Percentiles rank a stretch among this genome's conserved stretches.
phyloP scores from a whole-genome alignment of 768 basidiomycete genomes.

The Termitomyces sp. region DNA sequence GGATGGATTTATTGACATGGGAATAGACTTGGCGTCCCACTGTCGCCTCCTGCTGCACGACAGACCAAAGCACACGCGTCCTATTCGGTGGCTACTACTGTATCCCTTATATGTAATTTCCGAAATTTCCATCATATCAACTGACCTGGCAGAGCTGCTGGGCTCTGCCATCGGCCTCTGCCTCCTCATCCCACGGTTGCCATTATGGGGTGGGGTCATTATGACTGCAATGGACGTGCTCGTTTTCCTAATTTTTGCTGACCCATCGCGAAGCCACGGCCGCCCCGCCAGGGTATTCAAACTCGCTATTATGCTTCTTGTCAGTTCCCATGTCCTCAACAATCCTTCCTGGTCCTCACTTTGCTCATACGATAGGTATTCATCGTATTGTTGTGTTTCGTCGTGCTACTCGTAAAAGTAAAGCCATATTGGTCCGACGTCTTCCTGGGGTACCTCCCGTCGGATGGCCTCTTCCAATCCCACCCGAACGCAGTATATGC shows the following conservation, averaged over 20 bases:
- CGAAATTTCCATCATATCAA: slow-evolving; percentile 63
- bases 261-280: slow-evolving; percentile 47
- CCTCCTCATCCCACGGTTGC: slow-evolving; percentile 55
- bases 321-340: slow-evolving; percentile 27
- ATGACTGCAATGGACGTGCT: slow-evolving; percentile 58
- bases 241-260: slow-evolving; percentile 57
- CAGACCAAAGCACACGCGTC: slow-evolving; percentile 42
- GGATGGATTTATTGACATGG: not conserved
- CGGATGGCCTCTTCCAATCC: slow-evolving; percentile 43
- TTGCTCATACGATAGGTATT: slow-evolving; percentile 35
- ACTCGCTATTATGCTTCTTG: slow-evolving; percentile 46
- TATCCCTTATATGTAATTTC: slow-evolving; percentile 53
- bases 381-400: slow-evolving; percentile 64
- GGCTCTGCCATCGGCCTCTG: slow-evolving; percentile 69
- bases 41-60: slow-evolving; percentile 53
- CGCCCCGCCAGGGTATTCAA: slow-evolving; percentile 60
- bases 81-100: slow-evolving; percentile 43
- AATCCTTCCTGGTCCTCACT: not conserved
- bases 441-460: slow-evolving; percentile 69
- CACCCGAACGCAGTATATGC: slow-evolving; percentile 48
- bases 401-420: slow-evolving; percentile 59
- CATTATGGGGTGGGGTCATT: slow-evolving; percentile 53
- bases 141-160: slow-evolving; percentile 67
- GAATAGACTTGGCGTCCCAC: slow-evolving; percentile 54
- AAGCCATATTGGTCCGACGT: slow-evolving; percentile 61